Evolutionary conservation across 495 filamentous ascomycete genomes (phyloP), one percentile per base, ranked within the genome.

Genomic region (Cercophora sp.): DNA sequence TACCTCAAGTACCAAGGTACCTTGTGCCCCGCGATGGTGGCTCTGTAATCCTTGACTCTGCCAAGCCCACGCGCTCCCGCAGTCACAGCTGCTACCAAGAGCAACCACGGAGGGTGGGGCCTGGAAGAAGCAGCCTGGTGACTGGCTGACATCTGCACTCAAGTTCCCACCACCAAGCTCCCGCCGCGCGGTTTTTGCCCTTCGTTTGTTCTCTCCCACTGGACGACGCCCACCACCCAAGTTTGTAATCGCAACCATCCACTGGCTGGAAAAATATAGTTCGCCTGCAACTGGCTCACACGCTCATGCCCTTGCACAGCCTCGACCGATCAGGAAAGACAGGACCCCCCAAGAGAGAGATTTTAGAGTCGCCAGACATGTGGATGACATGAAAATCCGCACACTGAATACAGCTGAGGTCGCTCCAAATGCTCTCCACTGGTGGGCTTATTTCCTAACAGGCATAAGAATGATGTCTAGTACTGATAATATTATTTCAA

Each of bases 321-420:
- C 48, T 51, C 52, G 56, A 58, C 59, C 22, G 59, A 62, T 58
- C 43, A 48, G 59, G 59, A 58, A 52, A 39, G 23, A 50, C n/a
- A 40, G 42, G 48, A 11, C 11, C 29, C 29, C 13, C 29, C n/a
- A n/a, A n/a, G n/a, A n/a, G n/a, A n/a, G n/a, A n/a, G n/a, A n/a
- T n/a, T n/a, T n/a, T n/a, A n/a, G n/a, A n/a, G n/a, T n/a, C n/a
- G n/a, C n/a, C n/a, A n/a, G n/a, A n/a, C n/a, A n/a, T n/a, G n/a
- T n/a, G n/a, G n/a, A n/a, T n/a, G n/a, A n/a, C n/a, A n/a, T n/a
- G n/a, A n/a, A n/a, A n/a, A n/a, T n/a, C n/a, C n/a, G n/a, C n/a
- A n/a, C n/a, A n/a, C n/a, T n/a, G n/a, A n/a, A n/a, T n/a, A n/a
- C n/a, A n/a, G n/a, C n/a, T n/a, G n/a, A n/a, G n/a, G n/a, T n/a